Conservation (phyloP, 73 alveolate genomes). For the Tetrahymena elliotti region DNA sequence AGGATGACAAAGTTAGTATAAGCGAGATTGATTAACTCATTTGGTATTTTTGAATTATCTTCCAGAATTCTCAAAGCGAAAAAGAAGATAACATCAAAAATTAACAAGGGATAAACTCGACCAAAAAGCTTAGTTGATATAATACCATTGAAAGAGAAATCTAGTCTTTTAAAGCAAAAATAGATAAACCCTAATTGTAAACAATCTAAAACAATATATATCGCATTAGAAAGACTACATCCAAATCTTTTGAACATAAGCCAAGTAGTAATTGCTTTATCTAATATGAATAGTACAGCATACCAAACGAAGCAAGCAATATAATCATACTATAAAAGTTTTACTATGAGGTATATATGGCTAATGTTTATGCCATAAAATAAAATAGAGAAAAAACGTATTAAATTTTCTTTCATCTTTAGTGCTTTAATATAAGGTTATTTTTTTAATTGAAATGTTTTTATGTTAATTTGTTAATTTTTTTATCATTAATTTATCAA, state of each 20-base stretch:
- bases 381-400: background rate
- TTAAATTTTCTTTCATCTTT: background rate
- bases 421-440: too few relatives aligned
- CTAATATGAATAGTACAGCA: background rate
- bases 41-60: background rate
- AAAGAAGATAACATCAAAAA: background rate
- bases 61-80: background rate
- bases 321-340: background rate
- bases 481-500: too few relatives aligned
- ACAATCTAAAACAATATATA: background rate
- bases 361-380: background rate
- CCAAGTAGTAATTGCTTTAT: background rate
- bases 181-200: background rate
- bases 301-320: background rate
- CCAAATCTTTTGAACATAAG: background rate
- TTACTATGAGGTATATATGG: background rate
- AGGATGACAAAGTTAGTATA: background rate
- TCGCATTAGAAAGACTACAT: background rate
- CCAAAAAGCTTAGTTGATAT: background rate
- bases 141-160: background rate
- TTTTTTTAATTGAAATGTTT: too few relatives aligned
- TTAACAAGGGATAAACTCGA: background rate
- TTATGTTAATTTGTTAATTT: too few relatives aligned
- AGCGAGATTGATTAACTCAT: background rate
- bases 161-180: background rate